Conservation (phyloP, 2,329 filamentous ascomycete species). For the Mollisiaceae sp. region DNA sequence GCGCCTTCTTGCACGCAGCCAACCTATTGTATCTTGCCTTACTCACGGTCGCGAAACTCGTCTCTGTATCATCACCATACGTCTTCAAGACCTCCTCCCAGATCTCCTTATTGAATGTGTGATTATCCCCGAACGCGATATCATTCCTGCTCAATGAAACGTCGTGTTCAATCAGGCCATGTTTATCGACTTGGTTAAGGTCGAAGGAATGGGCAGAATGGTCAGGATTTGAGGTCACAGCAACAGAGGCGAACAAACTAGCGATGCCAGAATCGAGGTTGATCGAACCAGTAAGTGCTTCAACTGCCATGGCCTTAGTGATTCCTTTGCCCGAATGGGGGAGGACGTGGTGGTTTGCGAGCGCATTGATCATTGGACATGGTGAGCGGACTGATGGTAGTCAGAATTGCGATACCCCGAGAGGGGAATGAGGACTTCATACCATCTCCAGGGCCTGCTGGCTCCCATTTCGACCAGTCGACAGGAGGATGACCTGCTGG, state of each 20-base stretch:
- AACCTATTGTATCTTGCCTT: conserved; percentile 27
- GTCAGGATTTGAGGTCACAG: conserved; percentile 24
- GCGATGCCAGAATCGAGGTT: conserved; percentile 29
- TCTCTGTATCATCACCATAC: conserved; percentile 21
- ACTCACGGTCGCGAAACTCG: conserved; percentile 26
- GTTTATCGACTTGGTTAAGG: conserved; percentile 26
- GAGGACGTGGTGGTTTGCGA: conserved; percentile 31
- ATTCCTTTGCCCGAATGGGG: conserved; percentile 28
- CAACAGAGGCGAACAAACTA: conserved; percentile 26
- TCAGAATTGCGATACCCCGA: not conserved
- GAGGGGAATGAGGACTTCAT: not conserved
- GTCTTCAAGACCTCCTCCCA: conserved; percentile 22
- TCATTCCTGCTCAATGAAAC: conserved; percentile 28
- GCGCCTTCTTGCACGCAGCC: conserved; percentile 20
- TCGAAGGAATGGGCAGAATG: conserved; percentile 24
- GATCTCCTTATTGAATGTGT: conserved; percentile 23
- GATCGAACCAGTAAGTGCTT: conserved; percentile 23
- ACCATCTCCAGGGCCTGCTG: conserved; percentile 31
- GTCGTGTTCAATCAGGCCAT: conserved; percentile 32
- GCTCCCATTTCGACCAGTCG: conserved; percentile 31
- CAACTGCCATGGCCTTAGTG: conserved; percentile 25
- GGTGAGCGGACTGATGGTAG: conserved; percentile 27
- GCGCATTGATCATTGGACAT: conserved; percentile 33
- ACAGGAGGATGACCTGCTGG: conserved; percentile 24
- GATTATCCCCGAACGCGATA: conserved; percentile 26